A percentile compares a stretch with the other conserved stretches of the same genome.
Conservation (phyloP, 345 rosid species). For the Hibiscus syriacus region DNA sequence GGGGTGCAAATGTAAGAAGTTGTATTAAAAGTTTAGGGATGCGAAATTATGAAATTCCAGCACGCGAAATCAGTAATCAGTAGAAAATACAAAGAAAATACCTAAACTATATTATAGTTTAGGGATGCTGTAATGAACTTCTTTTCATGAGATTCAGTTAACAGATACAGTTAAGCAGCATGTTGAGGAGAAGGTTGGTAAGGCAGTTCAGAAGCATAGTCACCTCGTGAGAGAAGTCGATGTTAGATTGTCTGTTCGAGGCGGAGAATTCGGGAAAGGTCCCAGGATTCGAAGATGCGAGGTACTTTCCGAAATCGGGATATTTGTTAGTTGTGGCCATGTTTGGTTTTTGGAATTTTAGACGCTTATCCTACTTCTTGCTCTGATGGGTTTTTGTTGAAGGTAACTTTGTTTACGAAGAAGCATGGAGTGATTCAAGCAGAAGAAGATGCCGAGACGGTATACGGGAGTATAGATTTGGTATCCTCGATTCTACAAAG, state of each 20-base stretch:
- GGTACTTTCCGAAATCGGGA: conserved; percentile 28
- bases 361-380: background rate
- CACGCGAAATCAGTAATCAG: background rate
- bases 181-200: conserved; percentile 80
- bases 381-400: background rate
- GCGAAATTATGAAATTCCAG: too few species aligned
- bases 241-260: conserved; percentile 77
- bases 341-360: background rate
- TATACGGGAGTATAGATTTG: conserved; percentile 72
- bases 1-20: too few species aligned
- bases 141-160: conserved; percentile 33
- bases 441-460: conserved; percentile 82
- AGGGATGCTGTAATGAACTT: background rate
- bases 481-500: conserved; percentile 69
- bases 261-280: conserved; percentile 93
- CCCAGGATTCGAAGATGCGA: conserved; percentile 83
- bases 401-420: conserved; percentile 89
- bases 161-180: conserved; percentile 66
- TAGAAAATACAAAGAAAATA: too few species aligned
- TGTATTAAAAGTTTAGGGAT: too few species aligned
- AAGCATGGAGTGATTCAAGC: conserved; percentile 91
- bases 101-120: too few species aligned
- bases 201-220: conserved; percentile 77
- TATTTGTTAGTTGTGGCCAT: background rate
- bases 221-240: conserved; percentile 88